Base-by-base conservation (phyloP, 139 green algal species). In the Chlorella sp. region DNA sequence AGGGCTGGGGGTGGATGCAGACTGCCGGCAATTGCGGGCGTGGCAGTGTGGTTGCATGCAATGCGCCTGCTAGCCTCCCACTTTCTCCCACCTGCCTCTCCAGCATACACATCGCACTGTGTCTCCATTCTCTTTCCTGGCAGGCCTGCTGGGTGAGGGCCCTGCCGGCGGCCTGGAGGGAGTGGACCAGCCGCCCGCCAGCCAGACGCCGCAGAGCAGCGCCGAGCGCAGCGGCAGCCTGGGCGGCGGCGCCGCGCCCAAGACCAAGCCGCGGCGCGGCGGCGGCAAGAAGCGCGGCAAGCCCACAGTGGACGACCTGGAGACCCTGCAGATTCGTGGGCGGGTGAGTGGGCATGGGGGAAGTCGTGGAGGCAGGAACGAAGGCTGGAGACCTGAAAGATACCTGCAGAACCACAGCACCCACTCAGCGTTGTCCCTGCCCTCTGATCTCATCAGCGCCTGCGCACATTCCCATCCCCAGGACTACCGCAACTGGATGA, bases 401-500 rank as follows among this genome's bases (percentile, higher is more conserved):
- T n/a, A n/a, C n/a, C n/a, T n/a, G n/a, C n/a, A n/a, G n/a, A n/a
- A n/a, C n/a, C n/a, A n/a, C n/a, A n/a, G n/a, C n/a, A n/a, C n/a
- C n/a, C n/a, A n/a, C n/a, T 38, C 15, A 23, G 64, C 32, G 1
- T 16, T 38, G 28, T 34, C n/a, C 34, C 32, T 74, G 68, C 68
- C 32, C 30, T 25, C 34, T 30, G 4, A 20, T 20, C 65, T 38
- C 18, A 39, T 34, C 28, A 25, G n/a, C 20, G 36, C 15, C 20
- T 41, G 1, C 17, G 47, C 13, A 18, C 39, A 6, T 51, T 28
- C 5, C 38, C 60, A 7, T 21, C 60, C 26, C 36, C 57, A 86
- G 81, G 71, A 81, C 16, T 86, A 86, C 30, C 81, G 81, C 21
- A 57, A 86, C 38, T 86, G 81, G 81, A 81, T 81, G 81, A 21